phyloP scores from a whole-genome alignment of 768 basidiomycete genomes.

The Termitomyces sp. region DNA sequence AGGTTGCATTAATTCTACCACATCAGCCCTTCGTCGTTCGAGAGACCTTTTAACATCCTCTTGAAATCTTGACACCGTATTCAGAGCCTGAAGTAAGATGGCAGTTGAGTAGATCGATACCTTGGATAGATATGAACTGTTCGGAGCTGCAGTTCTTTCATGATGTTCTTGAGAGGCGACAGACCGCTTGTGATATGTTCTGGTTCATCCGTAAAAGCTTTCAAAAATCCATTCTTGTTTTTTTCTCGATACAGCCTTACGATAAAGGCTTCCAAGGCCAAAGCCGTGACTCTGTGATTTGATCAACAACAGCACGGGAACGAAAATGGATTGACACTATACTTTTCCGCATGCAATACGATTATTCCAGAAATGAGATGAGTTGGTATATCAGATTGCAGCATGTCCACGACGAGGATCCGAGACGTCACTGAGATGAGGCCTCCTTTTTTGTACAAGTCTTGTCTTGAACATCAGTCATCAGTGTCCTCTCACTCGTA shows the following conservation, averaged over 20 bases:
- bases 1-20: constrained; percentile 86
- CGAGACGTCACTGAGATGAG: constrained; percentile 90
- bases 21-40: constrained; percentile 82
- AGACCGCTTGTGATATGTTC: constrained; percentile 92
- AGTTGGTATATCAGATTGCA: constrained; percentile 81
- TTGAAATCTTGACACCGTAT: constrained; percentile 67
- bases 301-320: constrained; percentile 3
- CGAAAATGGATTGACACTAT: neutral
- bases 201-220: constrained; percentile 96
- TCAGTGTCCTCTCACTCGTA: neutral
- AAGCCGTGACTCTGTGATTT: constrained; percentile 67
- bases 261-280: constrained; percentile 90
- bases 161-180: constrained; percentile 86
- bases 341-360: constrained; percentile 91
- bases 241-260: constrained; percentile 87
- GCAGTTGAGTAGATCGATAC: constrained; percentile 34
- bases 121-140: constrained; percentile 92
- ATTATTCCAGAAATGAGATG: constrained; percentile 87
- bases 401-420: constrained; percentile 93
- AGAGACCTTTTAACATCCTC: constrained; percentile 82
- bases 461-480: constrained; percentile 53
- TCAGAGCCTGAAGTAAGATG: neutral
- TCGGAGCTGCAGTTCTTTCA: constrained; percentile 89
- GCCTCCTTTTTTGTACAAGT: constrained; percentile 84
- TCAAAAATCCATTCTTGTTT: constrained; percentile 89